Base-by-base conservation (phyloP, 2,329 filamentous ascomycete genomes). In the Emydomyces testavorans region DNA sequence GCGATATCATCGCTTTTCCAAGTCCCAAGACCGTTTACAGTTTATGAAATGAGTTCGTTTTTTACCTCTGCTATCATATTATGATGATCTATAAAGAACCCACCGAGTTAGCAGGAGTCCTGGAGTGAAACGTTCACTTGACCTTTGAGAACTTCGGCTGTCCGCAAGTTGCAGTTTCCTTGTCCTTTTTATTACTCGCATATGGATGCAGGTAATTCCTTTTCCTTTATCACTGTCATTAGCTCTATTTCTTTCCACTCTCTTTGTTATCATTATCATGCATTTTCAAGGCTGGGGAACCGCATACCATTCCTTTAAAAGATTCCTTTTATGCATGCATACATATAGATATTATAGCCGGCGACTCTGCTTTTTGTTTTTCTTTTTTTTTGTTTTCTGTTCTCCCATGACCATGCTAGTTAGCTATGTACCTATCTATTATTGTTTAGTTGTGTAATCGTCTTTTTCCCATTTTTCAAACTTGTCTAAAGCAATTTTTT, bases 1-100 rank as follows among this genome's bases (percentile, higher is more conserved):
- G 5, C 45, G 45, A 16, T 47, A 47, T 31, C 45, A 47, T 47
- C 45, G 45, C 7, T 47, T 40, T 40, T 47, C 45, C 15, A 47
- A 47, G 16, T 47, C 45, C 18, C 45, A 47, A 24, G 45, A 47
- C 45, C 36, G n/a, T 32, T 18, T 47, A 34, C 45, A 47, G 36
- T 47, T 32, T 34, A 40, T 40, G 36, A 29, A 34, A 47, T 24
- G 6, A n/a, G 13, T 11, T 15, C 23, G 21, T 39, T 26, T 21
- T 24, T 24, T 18, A 39, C 8, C 11, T 26, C 21, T 39, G 7
- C 11, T 3, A 24, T 2, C 3, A 26, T 21, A 16, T 7, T 38
- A 15, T 16, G 10, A 16, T 8, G 3, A 3, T 15, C 10, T 6
- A 38, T 7, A 11, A 11, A 38, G 18, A 4, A 38, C 15, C 16